Base-by-base conservation (phyloP, 345 rosid genomes). In the Citrus reticulata region DNA sequence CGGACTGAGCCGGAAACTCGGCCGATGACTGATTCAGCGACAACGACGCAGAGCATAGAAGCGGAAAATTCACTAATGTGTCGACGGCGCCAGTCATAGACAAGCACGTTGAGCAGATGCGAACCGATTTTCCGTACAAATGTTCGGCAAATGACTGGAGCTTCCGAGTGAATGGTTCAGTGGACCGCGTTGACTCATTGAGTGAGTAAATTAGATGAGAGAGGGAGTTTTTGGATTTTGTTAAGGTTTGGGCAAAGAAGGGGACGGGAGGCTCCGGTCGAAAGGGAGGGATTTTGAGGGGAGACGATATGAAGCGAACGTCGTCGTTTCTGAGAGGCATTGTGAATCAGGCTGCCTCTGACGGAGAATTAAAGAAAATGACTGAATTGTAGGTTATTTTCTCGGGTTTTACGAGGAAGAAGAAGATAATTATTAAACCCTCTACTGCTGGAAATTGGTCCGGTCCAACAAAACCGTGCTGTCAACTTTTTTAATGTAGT, bases 11-110 rank as follows among this genome's bases (percentile, higher is more conserved):
- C 70, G 22, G 27, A 9, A 35, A 20, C 42, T 62, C 69, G 25
- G 55, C 51, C 8, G 70, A 14, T 0, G 73, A 4, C 65, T 54
- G 79, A 42, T 54, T 80, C 68, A 87, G 77, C 1, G 93, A 85
- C 81, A 93, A 5, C 13, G 91, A 88, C 0, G 93, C 91, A 32
- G 91, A 88, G 69, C 91, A 83, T 25, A 91, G 88, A 39, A 91
- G 81, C 59, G 93, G 81, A 54, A 86, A 51, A 81, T 59, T 73
- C 64, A 17, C 74, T 16, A n/a, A 39, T 66, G 7, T 9, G 59
- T 60, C 64, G 0, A 65, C 67, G 58, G 86, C 39, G 42, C 49
- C 49, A 37, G 74, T 61, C 51, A 89, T 88, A 8, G 95, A 89
- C 37, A 91, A 69, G 3, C 97, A 90, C 6, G 88, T 75, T 19